A percentile compares a stretch with the other conserved stretches of the same genome.
These are phyloP conservation scores for Lactifluus echinatus DNA, from an alignment of 768 basidiomycete species.

Conservation along the genomic window DNA sequence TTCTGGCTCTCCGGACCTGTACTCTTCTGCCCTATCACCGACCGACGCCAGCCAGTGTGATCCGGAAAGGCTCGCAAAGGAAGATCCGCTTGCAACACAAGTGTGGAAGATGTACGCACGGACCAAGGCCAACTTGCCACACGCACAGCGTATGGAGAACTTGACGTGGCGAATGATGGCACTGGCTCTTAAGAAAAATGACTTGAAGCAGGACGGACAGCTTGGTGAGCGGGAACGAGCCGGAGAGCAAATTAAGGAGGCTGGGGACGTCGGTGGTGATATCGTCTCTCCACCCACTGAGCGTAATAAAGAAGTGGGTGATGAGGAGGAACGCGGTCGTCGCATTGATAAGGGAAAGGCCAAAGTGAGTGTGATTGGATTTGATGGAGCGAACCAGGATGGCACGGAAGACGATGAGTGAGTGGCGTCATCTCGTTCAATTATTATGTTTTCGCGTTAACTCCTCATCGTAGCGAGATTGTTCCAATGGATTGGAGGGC, in stretches of 20 bases:
- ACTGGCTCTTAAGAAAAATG: constrained; percentile 81
- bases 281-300: constrained; percentile 9
- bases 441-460: constrained; percentile 21
- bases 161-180: constrained; percentile 99
- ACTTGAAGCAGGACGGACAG: constrained; percentile 30
- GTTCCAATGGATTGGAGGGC: constrained; percentile 90
- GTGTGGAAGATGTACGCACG: constrained; percentile 96
- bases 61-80: constrained; percentile 60
- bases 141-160: constrained; percentile 96
- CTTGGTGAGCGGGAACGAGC: constrained; percentile 15
- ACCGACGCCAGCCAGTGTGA: constrained; percentile 35
- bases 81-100: constrained; percentile 90
- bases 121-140: constrained; percentile 81
- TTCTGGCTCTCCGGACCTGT: constrained; percentile 63
- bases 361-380: constrained; percentile 70
- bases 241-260: constrained; percentile 21
- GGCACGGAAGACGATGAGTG: constrained; percentile 66
- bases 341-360: constrained; percentile 74
- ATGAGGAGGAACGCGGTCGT: constrained; percentile 54
- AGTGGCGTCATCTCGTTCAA: constrained; percentile 30
- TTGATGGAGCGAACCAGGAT: constrained; percentile 70
- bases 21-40: constrained; percentile 32
- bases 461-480: constrained; percentile 36
- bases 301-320: constrained; percentile 17
- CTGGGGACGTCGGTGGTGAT: constrained; percentile 21